Conservation (phyloP, 164 flowering plant genomes). For the Chloranthus sessilifolius region DNA sequence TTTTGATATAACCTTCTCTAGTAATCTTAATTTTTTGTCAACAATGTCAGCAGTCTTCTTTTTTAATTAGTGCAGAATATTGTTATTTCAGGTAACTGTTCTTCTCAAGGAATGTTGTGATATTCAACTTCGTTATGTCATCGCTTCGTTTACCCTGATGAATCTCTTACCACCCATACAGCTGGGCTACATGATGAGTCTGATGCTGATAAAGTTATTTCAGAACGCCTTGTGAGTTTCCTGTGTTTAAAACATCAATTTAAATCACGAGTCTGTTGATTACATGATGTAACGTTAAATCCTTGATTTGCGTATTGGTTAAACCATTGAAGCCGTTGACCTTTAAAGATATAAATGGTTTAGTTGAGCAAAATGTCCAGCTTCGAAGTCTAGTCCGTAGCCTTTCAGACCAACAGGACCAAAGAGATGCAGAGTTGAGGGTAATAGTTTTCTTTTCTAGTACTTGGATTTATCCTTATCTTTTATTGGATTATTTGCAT, state of each 20-base stretch:
- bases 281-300: too few relatives aligned
- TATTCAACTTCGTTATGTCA: conserved; percentile 79
- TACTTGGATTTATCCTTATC: too few relatives aligned
- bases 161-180: conserved; percentile 9
- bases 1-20: too few relatives aligned
- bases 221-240: conserved; percentile 35
- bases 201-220: conserved; percentile 51
- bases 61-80: not conserved
- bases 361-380: conserved; percentile 95
- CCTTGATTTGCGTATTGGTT: not conserved
- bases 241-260: not conserved
- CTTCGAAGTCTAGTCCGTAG: conserved; percentile 77
- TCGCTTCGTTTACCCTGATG: conserved; percentile 24
- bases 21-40: too few relatives aligned
- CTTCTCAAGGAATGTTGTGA: conserved; percentile 93
- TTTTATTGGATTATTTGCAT: too few relatives aligned
- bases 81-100: conserved; percentile 56
- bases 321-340: conserved; percentile 42
- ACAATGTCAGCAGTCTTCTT: too few relatives aligned
- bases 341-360: conserved; percentile 78
- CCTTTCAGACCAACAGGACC: conserved; percentile 65
- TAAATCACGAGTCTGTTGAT: not conserved
- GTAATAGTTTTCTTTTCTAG: too few relatives aligned
- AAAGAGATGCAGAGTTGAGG: conserved; percentile 54
- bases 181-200: conserved; percentile 28